Evolutionary conservation across 345 rosid species (phyloP).

Genomic region (Carallia brachiata): DNA sequence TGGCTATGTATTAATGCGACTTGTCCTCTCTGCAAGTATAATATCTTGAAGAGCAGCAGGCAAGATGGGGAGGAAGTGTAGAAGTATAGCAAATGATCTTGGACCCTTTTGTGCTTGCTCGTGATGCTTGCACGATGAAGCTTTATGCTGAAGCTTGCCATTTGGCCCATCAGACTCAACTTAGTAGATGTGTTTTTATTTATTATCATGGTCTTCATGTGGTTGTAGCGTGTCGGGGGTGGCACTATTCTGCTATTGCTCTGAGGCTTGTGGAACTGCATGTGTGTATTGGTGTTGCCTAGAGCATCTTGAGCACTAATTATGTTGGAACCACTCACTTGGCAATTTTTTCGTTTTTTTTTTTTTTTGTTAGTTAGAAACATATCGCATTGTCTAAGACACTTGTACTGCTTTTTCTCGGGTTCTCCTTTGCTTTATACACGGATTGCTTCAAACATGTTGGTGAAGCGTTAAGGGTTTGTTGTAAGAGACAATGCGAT

Average conservation of each 20-base stretch:
- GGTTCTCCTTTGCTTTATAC: too few species aligned
- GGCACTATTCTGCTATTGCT: slow-evolving; percentile 18
- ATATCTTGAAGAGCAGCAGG: slow-evolving; percentile 72
- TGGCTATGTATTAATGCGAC: slow-evolving; percentile 89
- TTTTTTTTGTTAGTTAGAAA: neutral
- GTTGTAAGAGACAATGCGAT: too few species aligned
- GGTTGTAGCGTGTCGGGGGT: slow-evolving; percentile 3
- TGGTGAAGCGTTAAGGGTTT: too few species aligned
- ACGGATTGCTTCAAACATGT: too few species aligned
- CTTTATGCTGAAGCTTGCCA: too few species aligned
- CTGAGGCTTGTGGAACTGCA: slow-evolving; percentile 8
- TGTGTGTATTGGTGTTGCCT: slow-evolving; percentile 18
- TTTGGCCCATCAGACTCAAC: neutral
- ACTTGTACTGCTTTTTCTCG: too few species aligned
- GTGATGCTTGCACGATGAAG: neutral
- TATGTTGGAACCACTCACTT: slow-evolving; percentile 5
- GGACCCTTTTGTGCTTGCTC: neutral
- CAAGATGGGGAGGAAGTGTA: slow-evolving; percentile 67
- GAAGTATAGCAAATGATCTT: slow-evolving; percentile 8
- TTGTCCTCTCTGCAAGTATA: slow-evolving; percentile 97
- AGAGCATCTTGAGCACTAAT: slow-evolving; percentile 12
- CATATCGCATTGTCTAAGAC: too few species aligned
- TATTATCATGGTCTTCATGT: slow-evolving; percentile 6
- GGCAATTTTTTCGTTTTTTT: neutral
- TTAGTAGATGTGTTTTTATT: neutral